Percentiles rank a stretch among this genome's conserved stretches.
These are phyloP conservation scores for Asterella californica DNA, from an alignment of 225 moss, liverwort and hornwort genomes.

Conservation along the genomic window DNA sequence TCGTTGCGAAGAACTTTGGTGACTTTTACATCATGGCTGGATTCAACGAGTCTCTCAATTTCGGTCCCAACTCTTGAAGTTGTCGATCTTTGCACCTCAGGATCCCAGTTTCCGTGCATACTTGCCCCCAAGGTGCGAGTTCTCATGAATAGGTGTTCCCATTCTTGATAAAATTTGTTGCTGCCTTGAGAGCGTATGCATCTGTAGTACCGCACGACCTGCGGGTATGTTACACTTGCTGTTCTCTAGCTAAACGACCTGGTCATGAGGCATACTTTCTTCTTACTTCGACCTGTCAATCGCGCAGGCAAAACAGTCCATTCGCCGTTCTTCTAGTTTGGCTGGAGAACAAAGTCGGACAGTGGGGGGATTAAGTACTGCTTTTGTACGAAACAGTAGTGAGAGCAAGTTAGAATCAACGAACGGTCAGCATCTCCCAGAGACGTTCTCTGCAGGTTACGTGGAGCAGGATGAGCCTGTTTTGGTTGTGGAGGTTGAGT, in stretches of 20 bases:
- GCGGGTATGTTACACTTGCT: not conserved
- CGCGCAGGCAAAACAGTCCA: conserved; percentile 55
- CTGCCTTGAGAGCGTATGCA: not conserved
- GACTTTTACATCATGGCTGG: conserved; percentile 42
- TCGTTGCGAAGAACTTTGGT: conserved; percentile 26
- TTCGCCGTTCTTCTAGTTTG: conserved; percentile 46
- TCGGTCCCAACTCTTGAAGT: conserved; percentile 37
- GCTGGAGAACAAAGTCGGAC: conserved; percentile 55
- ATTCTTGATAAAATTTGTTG: not conserved
- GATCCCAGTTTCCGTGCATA: conserved; percentile 34
- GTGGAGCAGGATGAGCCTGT: conserved; percentile 61
- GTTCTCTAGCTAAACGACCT: not conserved
- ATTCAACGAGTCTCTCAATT: conserved; percentile 31
- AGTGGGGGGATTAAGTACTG: conserved; percentile 57
- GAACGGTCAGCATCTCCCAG: conserved; percentile 35
- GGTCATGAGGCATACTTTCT: not conserved
- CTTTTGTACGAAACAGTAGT: conserved; percentile 60
- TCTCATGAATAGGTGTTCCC: not conserved
- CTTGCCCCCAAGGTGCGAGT: conserved; percentile 40
- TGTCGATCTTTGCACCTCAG: conserved; percentile 36
- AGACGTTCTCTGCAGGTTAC: conserved; percentile 34
- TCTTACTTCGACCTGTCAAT: not conserved
- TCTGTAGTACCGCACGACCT: not conserved
- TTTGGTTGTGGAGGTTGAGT: conserved; percentile 69
- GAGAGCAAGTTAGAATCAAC: conserved; percentile 51